A percentile compares a stretch with the other conserved stretches of the same genome.
phyloP scores from a whole-genome alignment of 1,139 yeast genomes.

The Saccharomyces hybrid region DNA sequence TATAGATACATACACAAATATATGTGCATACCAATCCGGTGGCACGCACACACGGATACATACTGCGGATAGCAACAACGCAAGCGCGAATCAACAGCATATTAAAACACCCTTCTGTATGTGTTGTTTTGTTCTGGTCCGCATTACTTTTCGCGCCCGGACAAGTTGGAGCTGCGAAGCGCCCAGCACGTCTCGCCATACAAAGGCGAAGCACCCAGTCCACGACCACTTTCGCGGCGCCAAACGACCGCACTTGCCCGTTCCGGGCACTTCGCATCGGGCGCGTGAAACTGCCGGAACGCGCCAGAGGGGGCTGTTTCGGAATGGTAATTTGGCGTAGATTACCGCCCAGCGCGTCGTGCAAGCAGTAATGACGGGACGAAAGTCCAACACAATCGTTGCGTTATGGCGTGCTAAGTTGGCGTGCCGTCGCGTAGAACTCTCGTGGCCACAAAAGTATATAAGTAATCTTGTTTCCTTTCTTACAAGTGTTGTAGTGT shows the following conservation, averaged over 20 bases:
- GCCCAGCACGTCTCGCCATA: slow-evolving; percentile 2
- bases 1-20: not conserved
- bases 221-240: not conserved
- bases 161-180: not conserved
- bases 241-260: not conserved
- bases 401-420: not conserved
- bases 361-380: not conserved
- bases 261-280: not conserved
- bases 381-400: no score
- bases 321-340: not conserved
- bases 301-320: not conserved
- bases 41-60: not conserved
- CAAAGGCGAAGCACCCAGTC: slow-evolving; percentile 1
- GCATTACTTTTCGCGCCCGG: not conserved
- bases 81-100: not conserved
- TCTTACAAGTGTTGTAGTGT: not conserved
- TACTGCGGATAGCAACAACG: not conserved
- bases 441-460: not conserved
- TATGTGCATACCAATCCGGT: not conserved
- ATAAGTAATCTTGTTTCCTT: not conserved
- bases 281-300: not conserved
- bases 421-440: not conserved
- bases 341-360: not conserved
- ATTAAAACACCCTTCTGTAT: not conserved
- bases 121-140: not conserved